phyloP scores from a whole-genome alignment of 2,329 filamentous ascomycete species.

The Fusarium acutatum region DNA sequence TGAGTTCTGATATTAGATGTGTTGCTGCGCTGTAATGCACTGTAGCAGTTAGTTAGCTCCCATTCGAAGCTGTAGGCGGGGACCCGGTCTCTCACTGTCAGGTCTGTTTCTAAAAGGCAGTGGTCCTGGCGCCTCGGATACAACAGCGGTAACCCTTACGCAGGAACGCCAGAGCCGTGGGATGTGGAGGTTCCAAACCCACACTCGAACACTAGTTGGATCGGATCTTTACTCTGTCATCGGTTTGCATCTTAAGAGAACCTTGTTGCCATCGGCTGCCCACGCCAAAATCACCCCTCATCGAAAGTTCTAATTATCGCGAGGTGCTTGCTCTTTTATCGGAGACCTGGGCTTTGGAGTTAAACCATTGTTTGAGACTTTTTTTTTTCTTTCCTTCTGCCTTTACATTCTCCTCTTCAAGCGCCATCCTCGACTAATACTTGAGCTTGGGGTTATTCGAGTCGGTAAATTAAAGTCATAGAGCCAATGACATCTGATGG shows the following conservation, averaged over 20 bases:
- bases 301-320: slow-evolving; percentile 23
- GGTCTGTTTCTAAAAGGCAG: slow-evolving; percentile 9
- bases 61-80: background rate
- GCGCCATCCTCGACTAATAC: slow-evolving; percentile 10
- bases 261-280: slow-evolving; percentile 31
- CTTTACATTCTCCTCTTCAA: background rate
- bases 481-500: slow-evolving; percentile 16
- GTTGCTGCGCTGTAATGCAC: background rate
- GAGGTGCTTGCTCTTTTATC: slow-evolving; percentile 14
- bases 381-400: background rate
- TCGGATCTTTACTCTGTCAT: slow-evolving; percentile 42
- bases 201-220: slow-evolving; percentile 37
- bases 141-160: slow-evolving; percentile 43
- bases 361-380: slow-evolving; percentile 34
- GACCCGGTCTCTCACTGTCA: background rate
- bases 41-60: background rate
- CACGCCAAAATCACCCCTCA: slow-evolving; percentile 31
- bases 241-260: slow-evolving; percentile 25
- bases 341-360: slow-evolving; percentile 4
- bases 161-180: slow-evolving; percentile 42
- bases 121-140: slow-evolving; percentile 27
- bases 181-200: slow-evolving; percentile 36
- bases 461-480: slow-evolving; percentile 13
- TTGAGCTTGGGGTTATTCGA: slow-evolving; percentile 6
- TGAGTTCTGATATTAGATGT: background rate